A percentile compares a stretch with the other conserved stretches of the same genome.
These are phyloP conservation scores for Huntiella bhutanensis DNA, from an alignment of 2,329 filamentous ascomycete genomes.

Conservation along the genomic window DNA sequence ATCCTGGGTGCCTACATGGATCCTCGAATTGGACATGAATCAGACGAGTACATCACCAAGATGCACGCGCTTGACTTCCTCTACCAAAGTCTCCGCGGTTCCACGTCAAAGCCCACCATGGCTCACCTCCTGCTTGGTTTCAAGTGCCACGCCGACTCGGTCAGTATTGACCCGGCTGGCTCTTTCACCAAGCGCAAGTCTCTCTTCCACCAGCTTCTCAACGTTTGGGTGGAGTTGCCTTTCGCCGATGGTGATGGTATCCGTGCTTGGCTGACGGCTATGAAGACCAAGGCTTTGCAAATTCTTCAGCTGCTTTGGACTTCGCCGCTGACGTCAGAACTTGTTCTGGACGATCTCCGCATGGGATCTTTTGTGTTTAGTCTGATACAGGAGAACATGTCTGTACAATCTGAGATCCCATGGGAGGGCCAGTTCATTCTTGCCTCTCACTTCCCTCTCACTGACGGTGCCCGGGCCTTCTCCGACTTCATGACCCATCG, in stretches of 20 bases:
- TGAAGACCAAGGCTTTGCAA: conserved; percentile 50
- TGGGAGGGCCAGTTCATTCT: conserved; percentile 54
- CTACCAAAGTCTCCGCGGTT: conserved; percentile 56
- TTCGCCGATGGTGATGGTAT: conserved; percentile 42
- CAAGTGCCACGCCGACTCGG: conserved; percentile 48
- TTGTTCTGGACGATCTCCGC: conserved; percentile 64
- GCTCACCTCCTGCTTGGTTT: conserved; percentile 86
- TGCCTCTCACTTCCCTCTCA: conserved; percentile 48
- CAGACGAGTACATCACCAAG: conserved; percentile 64
- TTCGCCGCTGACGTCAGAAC: conserved; percentile 55
- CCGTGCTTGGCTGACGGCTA: conserved; percentile 46
- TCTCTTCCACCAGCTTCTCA: conserved; percentile 65
- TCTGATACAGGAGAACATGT: conserved; percentile 50
- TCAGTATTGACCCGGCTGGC: conserved; percentile 49
- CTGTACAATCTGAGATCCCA: conserved; percentile 47
- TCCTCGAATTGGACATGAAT: conserved; percentile 47
- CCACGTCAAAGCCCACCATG: conserved; percentile 61
- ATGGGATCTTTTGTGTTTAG: conserved; percentile 63
- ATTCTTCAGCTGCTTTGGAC: conserved; percentile 70
- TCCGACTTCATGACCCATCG: conserved; percentile 63
- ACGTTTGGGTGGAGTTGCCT: conserved; percentile 51
- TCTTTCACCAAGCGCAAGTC: conserved; percentile 54
- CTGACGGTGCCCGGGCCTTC: conserved; percentile 47
- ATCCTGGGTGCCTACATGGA: conserved; percentile 43
- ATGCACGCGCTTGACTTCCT: conserved; percentile 72